Evolutionary conservation across 306 rosid genomes (phyloP), one percentile per base, ranked within the genome.

Genomic region (Senna tora): DNA sequence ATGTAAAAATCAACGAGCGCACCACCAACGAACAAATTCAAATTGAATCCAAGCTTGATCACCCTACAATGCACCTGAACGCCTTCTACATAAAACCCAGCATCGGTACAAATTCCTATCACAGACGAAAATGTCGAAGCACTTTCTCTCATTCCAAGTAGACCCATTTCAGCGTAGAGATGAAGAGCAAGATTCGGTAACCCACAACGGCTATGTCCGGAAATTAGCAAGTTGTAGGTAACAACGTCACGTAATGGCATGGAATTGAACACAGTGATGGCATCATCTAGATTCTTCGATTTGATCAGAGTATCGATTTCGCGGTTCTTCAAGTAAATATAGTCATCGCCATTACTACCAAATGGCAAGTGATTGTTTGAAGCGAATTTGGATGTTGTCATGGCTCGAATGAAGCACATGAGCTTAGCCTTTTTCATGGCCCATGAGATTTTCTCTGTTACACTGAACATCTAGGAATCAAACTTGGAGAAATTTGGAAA

Each of bases 11-110:
- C 84, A 65, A 87, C 61, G 22, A 94, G 83, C 1, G 90, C 80
- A 68, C 88, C 83, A 33, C 91, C 84, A 22, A 94, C 83, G 75
- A 82, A 89, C 75, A 82, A 71, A 60, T 86, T 87, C 28, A 49
- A 28, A 33, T 75, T 66, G 58, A 84, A 85, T 14, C 96, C 96
- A 54, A 91, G 83, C 57, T 60, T 79, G 32, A 89, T 21, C 20
- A 71, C 95, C 72, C 90, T 86, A 78, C 90, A 91, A 75, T 91
- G 97, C 47, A 83, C 87, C 77, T 91, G 97, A 79, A 43, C 43
- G 36, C 96, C 96, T 75, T 85, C 89, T 55, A 55, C 54, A 41
- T 43, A 56, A 25, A 87, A 77, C 78, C 69, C 87, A 9, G 60
- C 50, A 76, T 81, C 71, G 25, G 67, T 63, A 58, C 95, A 94